phyloP scores from a whole-genome alignment of 2,329 filamentous ascomycete species.

The Fusarium acutatum region DNA sequence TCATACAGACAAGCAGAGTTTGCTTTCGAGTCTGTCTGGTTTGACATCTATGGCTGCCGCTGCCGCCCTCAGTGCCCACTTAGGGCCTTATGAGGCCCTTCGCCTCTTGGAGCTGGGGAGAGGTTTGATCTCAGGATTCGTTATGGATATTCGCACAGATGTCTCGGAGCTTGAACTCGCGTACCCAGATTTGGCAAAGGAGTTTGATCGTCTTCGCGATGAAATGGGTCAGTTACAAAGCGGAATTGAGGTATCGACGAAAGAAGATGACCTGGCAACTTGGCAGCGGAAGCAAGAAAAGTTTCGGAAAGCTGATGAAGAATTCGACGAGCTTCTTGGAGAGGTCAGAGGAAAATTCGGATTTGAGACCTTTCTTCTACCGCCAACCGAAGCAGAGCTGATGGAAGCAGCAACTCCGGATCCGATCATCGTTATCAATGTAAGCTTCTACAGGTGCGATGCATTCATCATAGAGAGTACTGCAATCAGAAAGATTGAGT shows the following conservation, averaged over 20 bases:
- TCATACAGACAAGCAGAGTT: neutral
- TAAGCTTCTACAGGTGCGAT: neutral
- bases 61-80: rapidly evolving
- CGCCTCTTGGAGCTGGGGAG: neutral
- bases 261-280: rapidly evolving
- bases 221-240: neutral
- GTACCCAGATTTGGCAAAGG: neutral
- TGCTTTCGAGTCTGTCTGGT: neutral
- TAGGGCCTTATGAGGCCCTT: rapidly evolving
- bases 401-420: neutral
- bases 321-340: rapidly evolving
- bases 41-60: neutral
- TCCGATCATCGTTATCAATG: neutral
- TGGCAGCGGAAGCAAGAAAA: neutral
- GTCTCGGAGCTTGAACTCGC: rapidly evolving
- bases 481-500: neutral
- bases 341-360: neutral
- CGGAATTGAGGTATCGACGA: rapidly evolving
- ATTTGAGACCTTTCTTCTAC: neutral
- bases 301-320: neutral
- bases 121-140: neutral
- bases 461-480: neutral
- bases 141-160: neutral
- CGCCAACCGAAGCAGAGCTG: neutral
- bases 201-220: neutral